Evolutionary conservation across 805 yeast species (phyloP).

Genomic region (Candida odintsovae): DNA sequence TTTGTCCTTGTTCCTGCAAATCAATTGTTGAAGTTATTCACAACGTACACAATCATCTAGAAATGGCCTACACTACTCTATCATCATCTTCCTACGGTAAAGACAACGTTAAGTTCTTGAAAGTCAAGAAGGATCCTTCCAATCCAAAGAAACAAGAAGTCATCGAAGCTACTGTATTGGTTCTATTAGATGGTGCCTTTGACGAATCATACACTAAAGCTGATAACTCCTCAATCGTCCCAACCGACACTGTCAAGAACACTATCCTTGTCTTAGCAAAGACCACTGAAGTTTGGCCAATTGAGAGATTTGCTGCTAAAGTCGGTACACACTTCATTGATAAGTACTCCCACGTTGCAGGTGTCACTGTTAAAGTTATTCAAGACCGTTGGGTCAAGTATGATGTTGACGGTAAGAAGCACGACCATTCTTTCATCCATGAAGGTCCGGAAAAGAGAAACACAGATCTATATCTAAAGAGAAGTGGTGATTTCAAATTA

Average conservation of each 20-base stretch:
- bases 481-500: constrained; percentile 49
- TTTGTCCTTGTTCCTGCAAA: neutral
- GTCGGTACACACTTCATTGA: constrained; percentile 74
- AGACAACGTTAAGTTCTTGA: constrained; percentile 86
- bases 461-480: constrained; percentile 45
- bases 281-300: constrained; percentile 80
- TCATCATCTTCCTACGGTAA: constrained; percentile 75
- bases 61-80: constrained; percentile 23
- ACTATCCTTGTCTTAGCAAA: constrained; percentile 81
- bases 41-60: neutral
- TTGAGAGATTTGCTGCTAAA: constrained; percentile 83
- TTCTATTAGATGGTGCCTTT: constrained; percentile 71
- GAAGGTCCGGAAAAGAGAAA: constrained; percentile 79
- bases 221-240: constrained; percentile 84
- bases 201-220: constrained; percentile 82
- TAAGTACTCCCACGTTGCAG: constrained; percentile 74
- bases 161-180: constrained; percentile 77
- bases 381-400: constrained; percentile 81
- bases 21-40: neutral
- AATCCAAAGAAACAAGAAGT: constrained; percentile 76
- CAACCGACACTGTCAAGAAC: constrained; percentile 91
- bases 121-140: constrained; percentile 72
- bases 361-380: constrained; percentile 57
- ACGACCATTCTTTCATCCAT: constrained; percentile 79
- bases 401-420: constrained; percentile 65